Evolutionary conservation across 768 basidiomycete genomes (phyloP), one percentile per base, ranked within the genome.

Genomic region (Mrakia blollopis): DNA sequence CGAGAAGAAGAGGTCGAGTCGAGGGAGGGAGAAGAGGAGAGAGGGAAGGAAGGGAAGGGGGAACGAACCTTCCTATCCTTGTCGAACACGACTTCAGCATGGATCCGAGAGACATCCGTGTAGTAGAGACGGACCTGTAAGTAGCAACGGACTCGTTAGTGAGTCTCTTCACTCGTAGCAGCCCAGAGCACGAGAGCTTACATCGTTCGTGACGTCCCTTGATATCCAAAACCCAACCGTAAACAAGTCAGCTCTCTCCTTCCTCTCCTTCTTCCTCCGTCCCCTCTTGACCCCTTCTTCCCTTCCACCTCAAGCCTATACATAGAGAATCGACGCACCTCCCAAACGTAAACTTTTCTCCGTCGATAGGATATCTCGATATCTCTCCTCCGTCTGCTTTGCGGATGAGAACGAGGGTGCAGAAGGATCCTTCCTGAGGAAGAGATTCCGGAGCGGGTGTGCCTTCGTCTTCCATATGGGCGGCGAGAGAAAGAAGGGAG

Each of bases 81-180:
- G 25, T 76, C 69, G 68, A 76, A 76, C 14, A 39, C n/a, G 13
- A 76, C 37, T 37, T 76, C 75, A 35, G 47, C 52, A 57, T 78
- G 77, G 23, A 78, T 60, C 11, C 77, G 67, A 37, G 77, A 78
- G 7, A 78, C 69, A 44, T 78, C 77, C 28, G 65, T 39, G 60
- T 78, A 78, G 67, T 78, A 78, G 1, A 78, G 67, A 32, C 77
- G 77, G 32, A 78, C 77, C 77, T 78, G 44, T 7, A 44, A 41
- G 39, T 5, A 6, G 39, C 39, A 41, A 5, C 39, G 11, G 39
- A 41, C 6, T 11, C 6, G 39, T 41, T 41, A 41, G 39, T 41
- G 11, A 41, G 11, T 6, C 39, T 41, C 39, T 11, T 6, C 39
- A 41, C 39, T 41, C 5, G 11, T 5, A 41, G 11, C n/a, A n/a